Evolutionary conservation across 2,329 filamentous ascomycete genomes (phyloP).

Genomic region (Pseudocercospora macadamiae): DNA sequence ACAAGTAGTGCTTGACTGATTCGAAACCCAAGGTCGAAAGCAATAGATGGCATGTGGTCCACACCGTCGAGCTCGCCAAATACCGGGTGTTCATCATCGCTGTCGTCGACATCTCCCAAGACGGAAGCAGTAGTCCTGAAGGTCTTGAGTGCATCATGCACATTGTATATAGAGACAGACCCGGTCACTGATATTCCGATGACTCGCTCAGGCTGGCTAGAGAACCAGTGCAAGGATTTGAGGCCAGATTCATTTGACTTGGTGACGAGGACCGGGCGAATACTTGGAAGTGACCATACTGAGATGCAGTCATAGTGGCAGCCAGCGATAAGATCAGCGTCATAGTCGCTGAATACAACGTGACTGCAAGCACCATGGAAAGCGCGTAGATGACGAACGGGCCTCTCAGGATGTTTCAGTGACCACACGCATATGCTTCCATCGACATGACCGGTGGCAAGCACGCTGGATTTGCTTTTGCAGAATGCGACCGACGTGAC

Average conservation of each 20-base stretch:
- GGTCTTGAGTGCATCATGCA: slow-evolving; percentile 12
- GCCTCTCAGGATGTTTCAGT: slow-evolving; percentile 21
- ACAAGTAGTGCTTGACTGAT: slow-evolving; percentile 24
- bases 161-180: slow-evolving; percentile 16
- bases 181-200: slow-evolving; percentile 15
- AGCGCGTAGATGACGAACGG: slow-evolving; percentile 23
- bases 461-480: slow-evolving; percentile 15
- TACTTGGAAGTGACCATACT: slow-evolving; percentile 16
- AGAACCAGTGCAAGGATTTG: slow-evolving; percentile 21
- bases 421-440: slow-evolving; percentile 30
- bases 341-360: slow-evolving; percentile 18
- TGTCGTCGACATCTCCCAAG: not conserved
- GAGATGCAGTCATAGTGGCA: slow-evolving; percentile 18
- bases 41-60: slow-evolving; percentile 14
- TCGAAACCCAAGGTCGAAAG: slow-evolving; percentile 13
- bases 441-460: slow-evolving; percentile 29
- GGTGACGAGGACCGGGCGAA: slow-evolving; percentile 17
- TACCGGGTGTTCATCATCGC: slow-evolving; percentile 24
- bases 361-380: slow-evolving; percentile 24
- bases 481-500: slow-evolving; percentile 26
- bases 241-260: slow-evolving; percentile 9
- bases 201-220: slow-evolving; percentile 10
- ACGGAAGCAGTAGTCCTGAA: not conserved
- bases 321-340: slow-evolving; percentile 18
- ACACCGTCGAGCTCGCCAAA: slow-evolving; percentile 29